phyloP scores from a whole-genome alignment of 2,329 filamentous ascomycete genomes.

The Aureobasidium vineae region DNA sequence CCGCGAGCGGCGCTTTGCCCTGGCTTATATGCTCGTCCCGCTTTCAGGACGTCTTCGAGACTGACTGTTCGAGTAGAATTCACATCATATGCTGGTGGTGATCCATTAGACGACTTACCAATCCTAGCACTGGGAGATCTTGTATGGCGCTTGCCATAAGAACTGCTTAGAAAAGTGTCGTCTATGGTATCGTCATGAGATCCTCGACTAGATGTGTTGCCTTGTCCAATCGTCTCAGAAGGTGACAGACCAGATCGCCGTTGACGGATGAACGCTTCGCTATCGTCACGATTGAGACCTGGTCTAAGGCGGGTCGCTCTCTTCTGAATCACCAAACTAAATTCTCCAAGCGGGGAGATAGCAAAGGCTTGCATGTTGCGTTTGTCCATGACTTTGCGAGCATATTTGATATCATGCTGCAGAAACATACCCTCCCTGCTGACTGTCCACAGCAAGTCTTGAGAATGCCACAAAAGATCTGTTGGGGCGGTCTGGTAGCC shows the following conservation, averaged over 20 bases:
- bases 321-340: constrained; percentile 56
- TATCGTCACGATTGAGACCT: constrained; percentile 21
- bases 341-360: constrained; percentile 57
- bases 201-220: constrained; percentile 10
- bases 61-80: constrained; percentile 49
- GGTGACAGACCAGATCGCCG: constrained; percentile 6
- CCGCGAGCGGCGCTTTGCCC: constrained; percentile 53
- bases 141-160: constrained; percentile 41
- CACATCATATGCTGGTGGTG: constrained; percentile 51
- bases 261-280: constrained; percentile 19
- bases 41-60: constrained; percentile 52
- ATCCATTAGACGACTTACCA: constrained; percentile 54
- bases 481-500: constrained; percentile 56
- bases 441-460: constrained; percentile 64
- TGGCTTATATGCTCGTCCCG: constrained; percentile 42
- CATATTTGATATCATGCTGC: constrained; percentile 61
- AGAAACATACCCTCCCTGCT: constrained; percentile 60
- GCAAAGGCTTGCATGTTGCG: constrained; percentile 57
- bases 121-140: constrained; percentile 48
- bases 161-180: constrained; percentile 53
- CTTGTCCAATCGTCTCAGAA: background rate
- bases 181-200: constrained; percentile 59
- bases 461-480: constrained; percentile 63
- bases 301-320: constrained; percentile 37
- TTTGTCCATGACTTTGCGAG: constrained; percentile 58